phyloP scores from a whole-genome alignment of 805 yeast species.

The Ascoidea tarda region DNA sequence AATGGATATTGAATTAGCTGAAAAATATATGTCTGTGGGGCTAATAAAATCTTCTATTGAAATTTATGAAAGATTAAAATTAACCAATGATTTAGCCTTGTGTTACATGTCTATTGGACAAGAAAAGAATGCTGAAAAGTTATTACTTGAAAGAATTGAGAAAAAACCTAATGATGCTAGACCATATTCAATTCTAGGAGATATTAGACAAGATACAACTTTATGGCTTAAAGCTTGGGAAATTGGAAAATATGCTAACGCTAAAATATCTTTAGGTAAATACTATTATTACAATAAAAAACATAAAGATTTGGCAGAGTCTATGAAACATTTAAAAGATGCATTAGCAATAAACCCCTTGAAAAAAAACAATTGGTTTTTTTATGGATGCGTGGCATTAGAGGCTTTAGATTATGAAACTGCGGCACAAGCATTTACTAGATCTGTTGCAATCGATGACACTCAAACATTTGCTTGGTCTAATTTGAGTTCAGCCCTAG shows the following conservation, averaged over 20 bases:
- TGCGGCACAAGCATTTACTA: constrained; percentile 84
- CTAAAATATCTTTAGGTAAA: constrained; percentile 71
- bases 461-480: constrained; percentile 80
- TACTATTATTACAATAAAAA: constrained; percentile 57
- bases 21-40: constrained; percentile 75
- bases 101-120: constrained; percentile 83
- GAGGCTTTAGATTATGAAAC: constrained; percentile 56
- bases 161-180: constrained; percentile 65
- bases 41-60: constrained; percentile 78
- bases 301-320: constrained; percentile 31
- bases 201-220: constrained; percentile 59
- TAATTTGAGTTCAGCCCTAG: constrained; percentile 70
- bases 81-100: constrained; percentile 74
- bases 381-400: constrained; percentile 83
- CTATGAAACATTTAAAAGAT: constrained; percentile 59
- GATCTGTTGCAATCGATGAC: constrained; percentile 81
- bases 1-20: constrained; percentile 73
- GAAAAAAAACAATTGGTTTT: constrained; percentile 73
- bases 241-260: constrained; percentile 66
- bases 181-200: constrained; percentile 76
- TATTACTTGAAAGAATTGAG: constrained; percentile 39
- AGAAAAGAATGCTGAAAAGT: constrained; percentile 45
- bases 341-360: constrained; percentile 63
- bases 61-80: constrained; percentile 64
- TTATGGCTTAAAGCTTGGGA: constrained; percentile 86